phyloP scores from a whole-genome alignment of 495 filamentous ascomycete species.

The Penicillium goetzii region DNA sequence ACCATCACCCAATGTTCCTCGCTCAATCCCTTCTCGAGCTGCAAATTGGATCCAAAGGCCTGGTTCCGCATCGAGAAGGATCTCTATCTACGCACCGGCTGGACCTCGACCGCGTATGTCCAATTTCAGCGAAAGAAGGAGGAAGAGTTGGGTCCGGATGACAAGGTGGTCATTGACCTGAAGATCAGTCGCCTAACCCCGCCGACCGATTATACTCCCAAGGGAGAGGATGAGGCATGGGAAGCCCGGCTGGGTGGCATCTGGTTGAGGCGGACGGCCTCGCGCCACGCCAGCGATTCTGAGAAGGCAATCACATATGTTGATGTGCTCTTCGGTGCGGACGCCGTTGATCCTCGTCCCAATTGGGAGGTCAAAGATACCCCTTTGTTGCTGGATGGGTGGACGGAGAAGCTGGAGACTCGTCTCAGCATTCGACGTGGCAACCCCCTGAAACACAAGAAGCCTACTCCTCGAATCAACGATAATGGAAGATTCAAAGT shows the following conservation, averaged over 20 bases:
- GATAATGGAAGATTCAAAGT: constrained; percentile 97
- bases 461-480: constrained; percentile 72
- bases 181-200: constrained; percentile 79
- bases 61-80: constrained; percentile 95
- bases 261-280: constrained; percentile 83
- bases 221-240: constrained; percentile 69
- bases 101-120: constrained; percentile 79
- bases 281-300: constrained; percentile 77
- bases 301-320: constrained; percentile 77
- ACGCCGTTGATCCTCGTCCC: constrained; percentile 84
- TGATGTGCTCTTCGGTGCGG: constrained; percentile 90
- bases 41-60: constrained; percentile 70
- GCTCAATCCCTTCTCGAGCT: constrained; percentile 75
- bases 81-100: constrained; percentile 74
- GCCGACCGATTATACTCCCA: constrained; percentile 56
- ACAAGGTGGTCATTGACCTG: constrained; percentile 84
- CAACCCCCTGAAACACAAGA: constrained; percentile 56
- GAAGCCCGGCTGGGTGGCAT: constrained; percentile 78
- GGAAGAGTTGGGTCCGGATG: constrained; percentile 73
- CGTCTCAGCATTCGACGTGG: constrained; percentile 80
- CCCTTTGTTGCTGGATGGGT: constrained; percentile 66
- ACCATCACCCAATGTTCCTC: constrained; percentile 77
- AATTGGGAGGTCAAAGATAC: constrained; percentile 79
- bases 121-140: constrained; percentile 87
- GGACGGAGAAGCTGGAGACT: constrained; percentile 63